A percentile compares a stretch with the other conserved stretches of the same genome.
Evolutionary conservation across 1,139 yeast species (phyloP).

Genomic region (Geotrichum carabidarum): DNA sequence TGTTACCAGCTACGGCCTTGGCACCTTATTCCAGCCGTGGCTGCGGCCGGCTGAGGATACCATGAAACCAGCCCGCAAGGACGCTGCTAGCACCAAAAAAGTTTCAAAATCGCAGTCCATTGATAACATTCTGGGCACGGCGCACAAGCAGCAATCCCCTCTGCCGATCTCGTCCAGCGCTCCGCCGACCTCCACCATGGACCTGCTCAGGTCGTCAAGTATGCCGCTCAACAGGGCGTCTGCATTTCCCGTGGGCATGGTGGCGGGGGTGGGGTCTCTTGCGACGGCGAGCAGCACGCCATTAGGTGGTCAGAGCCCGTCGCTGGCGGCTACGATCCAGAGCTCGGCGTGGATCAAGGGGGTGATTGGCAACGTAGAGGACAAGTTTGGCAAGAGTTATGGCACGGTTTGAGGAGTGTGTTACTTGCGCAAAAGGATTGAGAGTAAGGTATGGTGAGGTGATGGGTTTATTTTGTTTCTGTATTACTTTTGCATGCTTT

Average conservation of each 20-base stretch:
- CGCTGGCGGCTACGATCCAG: neutral
- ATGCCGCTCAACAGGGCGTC: neutral
- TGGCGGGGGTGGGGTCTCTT: neutral
- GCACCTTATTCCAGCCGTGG: constrained; percentile 20
- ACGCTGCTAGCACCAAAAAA: neutral
- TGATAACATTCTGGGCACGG: neutral
- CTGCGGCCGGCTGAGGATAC: constrained; percentile 10
- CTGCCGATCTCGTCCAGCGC: neutral
- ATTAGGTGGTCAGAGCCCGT: neutral
- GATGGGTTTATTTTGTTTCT: too few species aligned
- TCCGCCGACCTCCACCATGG: constrained; percentile 12
- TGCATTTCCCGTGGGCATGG: neutral
- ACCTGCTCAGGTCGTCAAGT: constrained; percentile 9
- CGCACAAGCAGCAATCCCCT: neutral
- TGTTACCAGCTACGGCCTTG: constrained; percentile 12
- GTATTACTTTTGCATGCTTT: too few species aligned
- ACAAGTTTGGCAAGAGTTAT: constrained; percentile 17
- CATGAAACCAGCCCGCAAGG: neutral
- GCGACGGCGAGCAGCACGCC: neutral
- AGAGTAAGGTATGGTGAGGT: too few species aligned
- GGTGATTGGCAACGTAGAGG: constrained; percentile 12
- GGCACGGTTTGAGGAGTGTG: neutral
- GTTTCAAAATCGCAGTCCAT: constrained; percentile 7
- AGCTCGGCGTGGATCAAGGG: constrained; percentile 16
- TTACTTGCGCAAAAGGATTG: too few species aligned